Evolutionary conservation across 2,329 filamentous ascomycete genomes (phyloP), one percentile per base, ranked within the genome.

Genomic region (Chaetothyriales sp.): DNA sequence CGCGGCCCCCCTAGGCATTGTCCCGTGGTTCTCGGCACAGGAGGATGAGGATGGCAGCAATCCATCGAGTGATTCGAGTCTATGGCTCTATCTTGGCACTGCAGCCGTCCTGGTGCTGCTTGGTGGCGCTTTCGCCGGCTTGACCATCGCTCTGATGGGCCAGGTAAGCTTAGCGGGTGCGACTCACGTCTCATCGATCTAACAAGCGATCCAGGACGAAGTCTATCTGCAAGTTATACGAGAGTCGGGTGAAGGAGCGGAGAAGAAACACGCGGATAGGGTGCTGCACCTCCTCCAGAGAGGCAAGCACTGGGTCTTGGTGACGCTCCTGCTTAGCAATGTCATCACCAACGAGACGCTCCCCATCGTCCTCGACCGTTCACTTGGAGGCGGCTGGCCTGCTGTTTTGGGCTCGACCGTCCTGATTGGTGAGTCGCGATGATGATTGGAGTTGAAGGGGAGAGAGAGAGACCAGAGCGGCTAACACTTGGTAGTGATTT

Each of bases 271-370:
- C 65, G 92, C 92, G 0, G 79, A 78, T 52, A 83, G 81, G 58
- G 92, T 98, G 9, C 76, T 92, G 60, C 76, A 81, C 44, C 73
- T 98, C 25, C 71, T 98, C 51, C 81, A 87, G 58, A 85, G 80
- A 62, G 92, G 92, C 62, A 98, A 98, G 68, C 92, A 98, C 69
- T 98, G 92, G 92, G 90, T 98, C 18, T 74, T 98, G 52, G 92
- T 98, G 50, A 97, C 92, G 2, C 73, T 98, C 22, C 77, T 98
- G 6, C 74, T 98, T 51, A 89, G 89, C 67, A 98, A 98, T 67
- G 92, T 98, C 64, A 94, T 98, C 62, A 94, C 94, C 59, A 97
- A 98, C 68, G 92, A 97, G 70, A 94, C 90, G 2, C 75, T 95
- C 13, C 92, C 92, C 25, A 95, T 98, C 56, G 87, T 98, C 9